A percentile compares a stretch with the other conserved stretches of the same genome.
Evolutionary conservation across 805 yeast species (phyloP).

Genomic region (Wickerhamomyces ciferrii): DNA sequence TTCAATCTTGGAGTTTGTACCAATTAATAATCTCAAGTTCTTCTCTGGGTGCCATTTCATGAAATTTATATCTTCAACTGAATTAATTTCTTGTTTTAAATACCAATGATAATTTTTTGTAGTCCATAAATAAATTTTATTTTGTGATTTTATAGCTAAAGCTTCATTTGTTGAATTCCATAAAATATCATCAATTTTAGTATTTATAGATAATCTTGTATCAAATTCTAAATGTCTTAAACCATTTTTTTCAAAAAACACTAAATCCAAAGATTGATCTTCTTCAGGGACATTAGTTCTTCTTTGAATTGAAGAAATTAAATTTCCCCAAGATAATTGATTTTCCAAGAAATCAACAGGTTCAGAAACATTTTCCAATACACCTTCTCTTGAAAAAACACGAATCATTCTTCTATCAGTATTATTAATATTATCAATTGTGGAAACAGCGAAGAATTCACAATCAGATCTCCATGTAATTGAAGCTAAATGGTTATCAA

Average conservation of each 20-base stretch:
- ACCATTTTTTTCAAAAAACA: constrained; percentile 92
- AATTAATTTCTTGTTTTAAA: constrained; percentile 69
- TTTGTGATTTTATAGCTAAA: constrained; percentile 58
- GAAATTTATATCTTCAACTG: constrained; percentile 27
- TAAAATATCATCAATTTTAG: constrained; percentile 43
- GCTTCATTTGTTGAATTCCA: constrained; percentile 86
- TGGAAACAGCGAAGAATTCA: constrained; percentile 67
- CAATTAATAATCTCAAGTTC: constrained; percentile 68
- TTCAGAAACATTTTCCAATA: constrained; percentile 76
- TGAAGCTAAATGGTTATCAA: constrained; percentile 42
- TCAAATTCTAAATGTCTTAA: constrained; percentile 83
- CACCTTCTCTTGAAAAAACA: constrained; percentile 77
- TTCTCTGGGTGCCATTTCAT: constrained; percentile 88
- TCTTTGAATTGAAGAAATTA: constrained; percentile 79
- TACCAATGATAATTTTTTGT: constrained; percentile 95
- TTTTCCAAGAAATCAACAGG: constrained; percentile 82
- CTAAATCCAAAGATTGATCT: constrained; percentile 43
- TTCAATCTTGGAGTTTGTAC: constrained; percentile 45
- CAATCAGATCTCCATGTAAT: constrained; percentile 97
- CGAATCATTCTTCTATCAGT: constrained; percentile 69
- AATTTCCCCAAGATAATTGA: constrained; percentile 79
- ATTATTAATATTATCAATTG: constrained; percentile 39
- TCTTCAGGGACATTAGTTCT: constrained; percentile 36
- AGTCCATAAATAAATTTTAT: constrained; percentile 83
- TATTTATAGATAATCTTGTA: constrained; percentile 51